These are phyloP conservation scores for Suhomyces faveliae DNA, from an alignment of 805 yeast genomes.

Conservation along the genomic window DNA sequence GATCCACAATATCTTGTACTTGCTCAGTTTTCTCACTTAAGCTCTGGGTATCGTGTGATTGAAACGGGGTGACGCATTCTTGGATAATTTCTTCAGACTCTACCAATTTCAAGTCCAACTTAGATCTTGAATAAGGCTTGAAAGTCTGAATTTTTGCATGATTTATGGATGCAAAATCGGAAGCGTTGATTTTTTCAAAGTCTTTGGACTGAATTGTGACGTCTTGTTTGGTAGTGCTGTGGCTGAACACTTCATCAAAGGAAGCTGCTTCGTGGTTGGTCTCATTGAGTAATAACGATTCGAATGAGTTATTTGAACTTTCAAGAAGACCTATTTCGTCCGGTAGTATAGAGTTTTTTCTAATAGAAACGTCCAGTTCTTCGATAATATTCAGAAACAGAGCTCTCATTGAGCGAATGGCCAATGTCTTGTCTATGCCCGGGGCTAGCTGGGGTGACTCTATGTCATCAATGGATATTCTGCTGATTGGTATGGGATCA, in stretches of 20 bases:
- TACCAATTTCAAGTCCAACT: constrained; percentile 5
- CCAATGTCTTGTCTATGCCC: not conserved
- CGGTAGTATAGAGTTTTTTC: not conserved
- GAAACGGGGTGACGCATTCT: not conserved
- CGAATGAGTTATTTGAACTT: not conserved
- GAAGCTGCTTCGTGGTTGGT: constrained; percentile 5
- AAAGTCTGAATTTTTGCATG: constrained; percentile 16
- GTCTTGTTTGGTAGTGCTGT: constrained; percentile 15
- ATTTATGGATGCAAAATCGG: constrained; percentile 11
- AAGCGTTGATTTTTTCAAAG: constrained; percentile 4
- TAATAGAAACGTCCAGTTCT: not conserved
- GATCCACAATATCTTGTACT: not conserved
- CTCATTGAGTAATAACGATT: not conserved
- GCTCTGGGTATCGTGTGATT: not conserved
- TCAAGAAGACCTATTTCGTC: not conserved
- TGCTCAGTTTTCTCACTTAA: not conserved
- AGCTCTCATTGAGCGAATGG: constrained; percentile 1
- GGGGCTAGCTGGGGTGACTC: not conserved
- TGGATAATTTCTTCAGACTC: not conserved
- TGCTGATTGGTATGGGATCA: constrained; percentile 1
- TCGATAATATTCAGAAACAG: constrained; percentile 4
- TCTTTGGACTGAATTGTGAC: constrained; percentile 7
- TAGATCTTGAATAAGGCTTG: constrained; percentile 9
- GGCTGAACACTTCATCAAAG: constrained; percentile 15
- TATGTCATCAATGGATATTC: not conserved